These are phyloP conservation scores for Cladophialophora carrionii DNA, from an alignment of 2,329 filamentous ascomycete species.

Conservation along the genomic window DNA sequence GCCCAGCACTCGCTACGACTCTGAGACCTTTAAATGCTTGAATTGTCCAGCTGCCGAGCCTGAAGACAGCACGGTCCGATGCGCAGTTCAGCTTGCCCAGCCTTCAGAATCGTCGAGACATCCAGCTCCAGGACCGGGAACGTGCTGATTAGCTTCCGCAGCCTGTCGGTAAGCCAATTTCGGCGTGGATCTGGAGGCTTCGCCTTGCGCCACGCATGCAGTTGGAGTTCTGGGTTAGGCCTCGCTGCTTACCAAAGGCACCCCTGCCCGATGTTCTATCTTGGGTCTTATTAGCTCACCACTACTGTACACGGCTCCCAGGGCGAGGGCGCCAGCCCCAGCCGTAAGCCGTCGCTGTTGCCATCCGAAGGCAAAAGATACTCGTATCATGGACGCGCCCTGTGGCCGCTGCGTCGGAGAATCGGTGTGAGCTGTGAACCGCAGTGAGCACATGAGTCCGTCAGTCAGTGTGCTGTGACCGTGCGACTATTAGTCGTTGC, in stretches of 20 bases:
- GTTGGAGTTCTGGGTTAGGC: constrained; percentile 1
- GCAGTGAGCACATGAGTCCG: constrained; percentile 1
- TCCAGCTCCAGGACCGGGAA: constrained; percentile 5
- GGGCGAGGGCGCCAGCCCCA: constrained; percentile 13
- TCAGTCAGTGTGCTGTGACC: constrained; percentile 4
- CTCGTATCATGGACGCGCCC: not conserved
- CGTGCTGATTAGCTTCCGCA: constrained; percentile 6
- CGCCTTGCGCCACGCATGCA: constrained; percentile 7
- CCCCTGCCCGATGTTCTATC: constrained; percentile 24
- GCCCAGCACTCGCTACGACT: not conserved
- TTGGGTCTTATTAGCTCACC: constrained; percentile 19
- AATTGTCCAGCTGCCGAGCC: not conserved
- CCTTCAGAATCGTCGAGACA: not conserved
- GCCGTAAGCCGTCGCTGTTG: constrained; percentile 14
- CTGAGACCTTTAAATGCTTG: not conserved
- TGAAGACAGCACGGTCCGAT: not conserved
- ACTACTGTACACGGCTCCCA: not conserved
- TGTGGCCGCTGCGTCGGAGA: constrained; percentile 8
- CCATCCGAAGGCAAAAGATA: constrained; percentile 9
- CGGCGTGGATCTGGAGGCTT: constrained; percentile 4
- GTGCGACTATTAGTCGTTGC: constrained; percentile 1
- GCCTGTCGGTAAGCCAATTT: constrained; percentile 8
- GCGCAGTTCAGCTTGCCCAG: constrained; percentile 8
- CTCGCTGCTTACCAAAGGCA: constrained; percentile 17
- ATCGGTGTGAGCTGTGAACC: constrained; percentile 15